Evolutionary conservation across 768 basidiomycete genomes (phyloP), one percentile per base, ranked within the genome.

Genomic region (Kwoniella dendrophila): DNA sequence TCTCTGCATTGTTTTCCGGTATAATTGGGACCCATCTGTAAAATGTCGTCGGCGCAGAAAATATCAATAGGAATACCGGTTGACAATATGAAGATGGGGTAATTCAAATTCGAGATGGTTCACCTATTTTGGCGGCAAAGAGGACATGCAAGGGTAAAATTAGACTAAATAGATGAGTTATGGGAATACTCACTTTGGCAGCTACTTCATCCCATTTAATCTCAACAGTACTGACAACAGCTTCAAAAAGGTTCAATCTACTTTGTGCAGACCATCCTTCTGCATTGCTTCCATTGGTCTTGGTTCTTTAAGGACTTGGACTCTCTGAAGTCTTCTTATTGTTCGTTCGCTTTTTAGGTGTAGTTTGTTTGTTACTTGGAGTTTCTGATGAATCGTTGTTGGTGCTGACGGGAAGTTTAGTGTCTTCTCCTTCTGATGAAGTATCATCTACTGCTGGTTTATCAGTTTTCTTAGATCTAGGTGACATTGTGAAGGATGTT

Each of bases 121-220:
- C 48, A 16, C 12, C 22, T 33, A 5, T 18, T n/a, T n/a, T n/a
- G n/a, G n/a, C n/a, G n/a, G n/a, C n/a, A 48, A 24, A 57, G 16
- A 41, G 48, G n/a, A n/a, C n/a, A n/a, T n/a, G n/a, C n/a, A n/a
- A n/a, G n/a, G n/a, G n/a, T n/a, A n/a, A n/a, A n/a, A n/a, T 18
- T 20, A 0, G 29, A 14, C 22, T 20, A 54, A 26, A 32, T 22
- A 32, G 3, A 8, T 22, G n/a, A 62, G n/a, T n/a, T n/a, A n/a
- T n/a, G n/a, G n/a, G n/a, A n/a, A n/a, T n/a, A n/a, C 60, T 47
- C 32, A 62, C 65, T 29, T 43, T 59, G 8, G 18, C 54, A 27
- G 66, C 66, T 3, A 69, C 63, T 26, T 57, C 63, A 54, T 65
- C 56, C 67, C 67, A 69, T 29, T 59, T 62, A 8, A 69, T 34